Base-by-base conservation (phyloP, 192 early-diverging fungal species). In the Gaertneriomyces semiglobifer region DNA sequence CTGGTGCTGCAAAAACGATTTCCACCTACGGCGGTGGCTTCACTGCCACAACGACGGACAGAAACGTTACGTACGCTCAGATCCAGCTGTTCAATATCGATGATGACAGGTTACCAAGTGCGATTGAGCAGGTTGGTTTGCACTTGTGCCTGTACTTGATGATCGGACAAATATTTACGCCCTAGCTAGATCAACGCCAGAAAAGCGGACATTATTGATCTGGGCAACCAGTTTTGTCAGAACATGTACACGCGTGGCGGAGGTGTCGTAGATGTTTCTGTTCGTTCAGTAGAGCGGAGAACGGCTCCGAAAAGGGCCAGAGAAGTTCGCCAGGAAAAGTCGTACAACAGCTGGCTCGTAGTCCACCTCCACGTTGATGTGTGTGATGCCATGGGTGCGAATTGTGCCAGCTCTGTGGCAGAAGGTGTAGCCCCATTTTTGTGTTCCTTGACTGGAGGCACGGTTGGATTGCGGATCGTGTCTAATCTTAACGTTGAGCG, bases 341-440 rank as follows among this genome's bases (percentile, higher is more conserved):
- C 45, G 0, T 68, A 33, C 45, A 73, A 60, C 12, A 77, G 84
- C 47, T 88, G 86, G 88, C 62, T 90, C n/a, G 82, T 90, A 16
- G 86, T 89, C 6, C 89, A 90, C 54, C 66, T 90, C 25, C 86
- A 88, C 63, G 74, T 90, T 42, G 89, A 90, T 72, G 89, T 90
- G 0, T 88, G 88, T 54, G 86, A 90, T 69, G 86, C 89, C 40
- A 90, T 90, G 89, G 89, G 89, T 46, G 89, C 89, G 19, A 90
- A 90, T 64, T 84, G 82, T 54, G 85, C 86, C 51, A 83, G 75
- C 53, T 84, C 82, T 2, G 89, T 90, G 0, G 84, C 87, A 6
- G 89, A 90, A 58, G 87, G 87, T 0, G 78, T 84, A 10, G 86
- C 89, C 19, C 88, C 88, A 7, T 72, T 71, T 44, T 57, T 90